These are phyloP conservation scores for Neoboletus brunneissimus DNA, from an alignment of 768 basidiomycete species.

Conservation along the genomic window DNA sequence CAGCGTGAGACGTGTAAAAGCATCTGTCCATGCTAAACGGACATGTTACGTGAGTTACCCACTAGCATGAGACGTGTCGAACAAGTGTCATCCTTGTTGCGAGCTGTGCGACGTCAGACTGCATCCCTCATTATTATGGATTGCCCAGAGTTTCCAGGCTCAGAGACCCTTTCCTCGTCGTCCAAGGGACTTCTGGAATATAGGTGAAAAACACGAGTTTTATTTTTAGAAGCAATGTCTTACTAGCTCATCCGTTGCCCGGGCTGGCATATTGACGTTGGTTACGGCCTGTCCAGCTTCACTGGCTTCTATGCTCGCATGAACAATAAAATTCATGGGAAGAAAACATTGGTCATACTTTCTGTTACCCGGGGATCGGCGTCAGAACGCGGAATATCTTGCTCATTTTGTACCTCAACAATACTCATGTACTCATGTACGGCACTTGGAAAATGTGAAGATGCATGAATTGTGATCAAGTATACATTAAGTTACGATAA, in stretches of 20 bases:
- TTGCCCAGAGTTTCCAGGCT: background rate
- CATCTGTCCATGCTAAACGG: too few relatives aligned
- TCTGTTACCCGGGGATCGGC: too few relatives aligned
- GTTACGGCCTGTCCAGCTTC: background rate
- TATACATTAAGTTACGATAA: too few relatives aligned
- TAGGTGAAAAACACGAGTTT: conserved; percentile 72
- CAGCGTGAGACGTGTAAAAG: background rate
- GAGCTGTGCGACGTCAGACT: background rate
- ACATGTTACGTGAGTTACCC: background rate
- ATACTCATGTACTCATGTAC: too few relatives aligned
- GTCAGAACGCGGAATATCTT: too few relatives aligned
- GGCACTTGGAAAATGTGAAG: too few relatives aligned
- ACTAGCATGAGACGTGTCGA: background rate
- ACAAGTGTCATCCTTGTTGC: background rate
- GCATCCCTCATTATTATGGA: too few relatives aligned
- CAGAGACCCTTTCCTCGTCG: background rate
- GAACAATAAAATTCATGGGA: too few relatives aligned
- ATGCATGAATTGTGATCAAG: too few relatives aligned
- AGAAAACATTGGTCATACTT: too few relatives aligned
- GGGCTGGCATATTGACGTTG: background rate
- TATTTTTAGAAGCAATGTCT: conserved; percentile 68
- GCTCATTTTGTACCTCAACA: too few relatives aligned
- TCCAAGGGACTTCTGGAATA: conserved; percentile 46
- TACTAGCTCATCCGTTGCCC: conserved; percentile 21
- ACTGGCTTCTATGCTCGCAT: background rate